These are phyloP conservation scores for Fraxinus xanthoxyloides DNA, from an alignment of 305 asterid species.

Conservation along the genomic window DNA sequence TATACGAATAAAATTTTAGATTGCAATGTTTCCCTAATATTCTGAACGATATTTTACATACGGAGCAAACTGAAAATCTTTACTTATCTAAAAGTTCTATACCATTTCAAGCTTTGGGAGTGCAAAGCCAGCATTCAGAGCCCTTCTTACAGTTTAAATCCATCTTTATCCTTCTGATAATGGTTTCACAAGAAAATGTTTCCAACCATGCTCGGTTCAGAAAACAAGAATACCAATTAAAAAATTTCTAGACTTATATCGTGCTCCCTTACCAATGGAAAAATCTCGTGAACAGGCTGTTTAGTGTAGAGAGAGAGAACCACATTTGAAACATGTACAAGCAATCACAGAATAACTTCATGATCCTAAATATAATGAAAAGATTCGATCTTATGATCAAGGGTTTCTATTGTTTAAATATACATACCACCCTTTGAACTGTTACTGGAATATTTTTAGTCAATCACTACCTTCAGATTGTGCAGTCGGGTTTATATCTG, in stretches of 20 bases:
- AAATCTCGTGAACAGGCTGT: slow-evolving; percentile 16
- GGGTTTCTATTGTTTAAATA: not conserved
- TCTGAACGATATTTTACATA: not conserved
- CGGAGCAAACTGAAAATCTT: not conserved
- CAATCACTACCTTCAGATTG: slow-evolving; percentile 72
- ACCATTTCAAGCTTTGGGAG: not conserved
- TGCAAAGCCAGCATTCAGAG: not conserved
- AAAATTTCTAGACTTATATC: slow-evolving; percentile 13
- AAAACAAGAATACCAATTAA: not conserved
- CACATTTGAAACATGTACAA: not conserved
- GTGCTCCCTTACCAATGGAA: not conserved
- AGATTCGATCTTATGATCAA: slow-evolving; percentile 11
- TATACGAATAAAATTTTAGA: not conserved
- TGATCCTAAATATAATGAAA: slow-evolving; percentile 11
- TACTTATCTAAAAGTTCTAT: not conserved
- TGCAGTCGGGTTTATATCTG: slow-evolving; percentile 80
- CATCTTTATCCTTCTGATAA: slow-evolving; percentile 8
- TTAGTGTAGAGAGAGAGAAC: not conserved
- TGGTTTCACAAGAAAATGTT: slow-evolving; percentile 3
- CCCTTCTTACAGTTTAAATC: not conserved
- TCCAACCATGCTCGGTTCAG: slow-evolving; percentile 4
- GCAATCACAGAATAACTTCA: not conserved
- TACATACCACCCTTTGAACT: slow-evolving; percentile 12
- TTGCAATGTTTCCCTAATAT: not conserved
- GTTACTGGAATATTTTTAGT: slow-evolving; percentile 14